Conservation (phyloP, 2,329 filamentous ascomycete genomes). For the Colletotrichum chlorophyti region DNA sequence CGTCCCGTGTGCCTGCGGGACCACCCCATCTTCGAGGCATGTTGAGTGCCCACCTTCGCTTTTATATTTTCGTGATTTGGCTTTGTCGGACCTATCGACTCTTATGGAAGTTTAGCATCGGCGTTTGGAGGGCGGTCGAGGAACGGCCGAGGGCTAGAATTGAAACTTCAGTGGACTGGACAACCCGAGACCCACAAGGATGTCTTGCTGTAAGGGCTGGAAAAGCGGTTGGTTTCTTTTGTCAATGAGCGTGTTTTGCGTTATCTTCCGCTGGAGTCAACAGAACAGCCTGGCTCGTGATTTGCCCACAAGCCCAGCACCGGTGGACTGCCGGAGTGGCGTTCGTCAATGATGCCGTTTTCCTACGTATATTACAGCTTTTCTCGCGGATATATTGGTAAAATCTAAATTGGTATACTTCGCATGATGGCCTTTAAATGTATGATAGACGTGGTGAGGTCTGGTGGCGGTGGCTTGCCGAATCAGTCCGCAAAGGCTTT, state of each 20-base stretch:
- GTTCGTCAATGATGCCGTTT: no score
- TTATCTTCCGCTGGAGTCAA: not conserved
- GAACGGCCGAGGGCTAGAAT: not conserved
- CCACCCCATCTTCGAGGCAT: not conserved
- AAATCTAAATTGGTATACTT: no score
- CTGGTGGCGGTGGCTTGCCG: no score
- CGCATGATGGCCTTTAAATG: no score
- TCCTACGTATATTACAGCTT: no score
- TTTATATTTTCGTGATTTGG: not conserved
- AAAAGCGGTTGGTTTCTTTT: not conserved
- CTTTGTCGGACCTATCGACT: not conserved
- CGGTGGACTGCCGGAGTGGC: no score
- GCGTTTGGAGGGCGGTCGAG: constrained; percentile 12
- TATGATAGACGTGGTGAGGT: no score
- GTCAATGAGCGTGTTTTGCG: not conserved
- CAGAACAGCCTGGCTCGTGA: not conserved
- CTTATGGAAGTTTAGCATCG: constrained; percentile 12
- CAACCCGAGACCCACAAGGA: not conserved
- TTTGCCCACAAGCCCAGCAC: no score
- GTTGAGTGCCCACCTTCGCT: not conserved
- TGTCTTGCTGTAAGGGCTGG: not conserved
- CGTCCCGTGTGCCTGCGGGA: not conserved
- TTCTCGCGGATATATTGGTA: no score
- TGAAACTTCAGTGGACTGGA: not conserved
- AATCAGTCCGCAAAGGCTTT: no score